These are phyloP conservation scores for Chrysopogon serrulatus DNA, from an alignment of 176 grass and related monocot genomes.

Conservation along the genomic window DNA sequence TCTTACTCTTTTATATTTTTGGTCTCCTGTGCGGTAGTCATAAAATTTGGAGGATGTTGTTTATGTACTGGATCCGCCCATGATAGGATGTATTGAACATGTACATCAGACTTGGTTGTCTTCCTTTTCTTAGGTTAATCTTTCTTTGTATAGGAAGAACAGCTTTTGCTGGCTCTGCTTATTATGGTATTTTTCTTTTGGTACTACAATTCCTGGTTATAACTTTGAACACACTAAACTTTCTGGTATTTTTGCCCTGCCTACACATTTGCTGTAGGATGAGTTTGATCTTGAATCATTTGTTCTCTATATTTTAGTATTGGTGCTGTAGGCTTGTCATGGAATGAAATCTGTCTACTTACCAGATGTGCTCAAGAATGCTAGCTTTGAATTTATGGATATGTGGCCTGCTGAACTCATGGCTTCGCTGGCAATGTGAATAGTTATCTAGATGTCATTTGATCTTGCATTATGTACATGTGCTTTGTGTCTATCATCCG, in stretches of 20 bases:
- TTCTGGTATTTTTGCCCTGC: background rate
- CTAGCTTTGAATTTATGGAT: conserved; percentile 5
- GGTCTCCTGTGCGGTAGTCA: background rate
- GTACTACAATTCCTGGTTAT: background rate
- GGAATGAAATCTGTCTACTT: background rate
- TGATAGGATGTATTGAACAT: background rate
- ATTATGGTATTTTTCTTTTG: background rate
- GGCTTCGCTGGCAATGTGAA: background rate
- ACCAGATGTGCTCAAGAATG: background rate
- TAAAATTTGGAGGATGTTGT: background rate
- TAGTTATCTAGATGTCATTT: background rate
- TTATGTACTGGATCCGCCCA: background rate
- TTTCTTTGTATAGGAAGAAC: background rate
- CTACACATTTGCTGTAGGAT: background rate
- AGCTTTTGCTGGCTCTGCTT: background rate
- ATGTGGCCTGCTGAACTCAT: background rate
- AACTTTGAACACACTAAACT: background rate
- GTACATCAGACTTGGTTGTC: background rate
- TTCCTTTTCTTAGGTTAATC: no score
- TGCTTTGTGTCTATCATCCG: background rate
- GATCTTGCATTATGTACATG: background rate
- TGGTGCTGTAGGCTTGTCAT: background rate
- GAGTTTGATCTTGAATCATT: background rate
- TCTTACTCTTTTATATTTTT: background rate
- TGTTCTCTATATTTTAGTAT: background rate